phyloP scores from a whole-genome alignment of 2,329 filamentous ascomycete genomes.

The Penicillium brasilianum region DNA sequence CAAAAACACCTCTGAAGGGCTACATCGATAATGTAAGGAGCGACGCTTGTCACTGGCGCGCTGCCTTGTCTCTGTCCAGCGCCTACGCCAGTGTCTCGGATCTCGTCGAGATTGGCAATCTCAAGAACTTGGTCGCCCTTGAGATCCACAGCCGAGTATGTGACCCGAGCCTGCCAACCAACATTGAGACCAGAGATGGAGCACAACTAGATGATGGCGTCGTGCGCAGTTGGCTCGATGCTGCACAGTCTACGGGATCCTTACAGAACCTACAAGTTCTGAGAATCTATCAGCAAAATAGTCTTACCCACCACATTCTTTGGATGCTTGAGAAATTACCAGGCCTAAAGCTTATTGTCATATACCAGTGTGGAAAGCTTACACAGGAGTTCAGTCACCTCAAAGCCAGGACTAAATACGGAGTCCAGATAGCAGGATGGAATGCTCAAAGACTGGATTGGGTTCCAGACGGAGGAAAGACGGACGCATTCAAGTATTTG shows the following conservation, averaged over 20 bases:
- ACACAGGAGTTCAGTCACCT: conserved; percentile 9
- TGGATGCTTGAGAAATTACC: conserved; percentile 43
- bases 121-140: conserved; percentile 49
- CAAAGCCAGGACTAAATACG: not conserved
- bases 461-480: not conserved
- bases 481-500: not conserved
- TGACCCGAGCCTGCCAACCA: not conserved
- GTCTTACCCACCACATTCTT: conserved; percentile 40
- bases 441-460: conserved; percentile 13
- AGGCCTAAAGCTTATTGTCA: conserved; percentile 41
- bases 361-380: conserved; percentile 40
- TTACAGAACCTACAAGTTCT: conserved; percentile 48
- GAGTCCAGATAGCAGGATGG: conserved; percentile 8
- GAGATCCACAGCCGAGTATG: conserved; percentile 33
- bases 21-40: conserved; percentile 46
- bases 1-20: conserved; percentile 37
- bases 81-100: conserved; percentile 40
- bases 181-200: not conserved
- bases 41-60: conserved; percentile 40
- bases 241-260: conserved; percentile 35
- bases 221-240: conserved; percentile 49
- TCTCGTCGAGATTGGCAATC: conserved; percentile 44
- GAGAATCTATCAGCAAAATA: conserved; percentile 40
- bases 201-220: conserved; percentile 44
- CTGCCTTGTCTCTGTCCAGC: conserved; percentile 42